Percentiles rank a stretch among this genome's conserved stretches.
These are phyloP conservation scores for Paecilomyces dactylethromorphus DNA, from an alignment of 2,329 filamentous ascomycete genomes.

Conservation along the genomic window DNA sequence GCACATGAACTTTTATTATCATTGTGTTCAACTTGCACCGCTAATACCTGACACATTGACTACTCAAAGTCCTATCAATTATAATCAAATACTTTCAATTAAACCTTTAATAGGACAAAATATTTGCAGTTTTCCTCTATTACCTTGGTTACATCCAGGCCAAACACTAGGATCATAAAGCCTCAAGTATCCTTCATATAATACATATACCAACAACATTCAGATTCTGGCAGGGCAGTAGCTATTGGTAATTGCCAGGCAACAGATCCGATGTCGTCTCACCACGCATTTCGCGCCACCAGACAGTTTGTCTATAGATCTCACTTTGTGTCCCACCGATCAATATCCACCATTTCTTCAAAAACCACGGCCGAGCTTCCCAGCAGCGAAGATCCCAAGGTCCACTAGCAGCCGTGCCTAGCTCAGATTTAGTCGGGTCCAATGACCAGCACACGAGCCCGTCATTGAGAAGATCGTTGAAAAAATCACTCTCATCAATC, in stretches of 20 bases:
- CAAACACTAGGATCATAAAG: not conserved
- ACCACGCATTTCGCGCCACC: slow-evolving; percentile 14
- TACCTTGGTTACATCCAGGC: not conserved
- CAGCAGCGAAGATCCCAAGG: slow-evolving; percentile 42
- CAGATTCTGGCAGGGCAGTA: not conserved
- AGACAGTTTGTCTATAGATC: slow-evolving; percentile 19
- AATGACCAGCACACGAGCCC: slow-evolving; percentile 8
- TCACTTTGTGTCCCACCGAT: slow-evolving; percentile 32
- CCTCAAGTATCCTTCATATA: not conserved
- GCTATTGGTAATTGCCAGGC: not conserved
- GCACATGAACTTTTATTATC: too few relatives aligned
- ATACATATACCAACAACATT: not conserved
- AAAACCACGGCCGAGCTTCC: slow-evolving; percentile 40
- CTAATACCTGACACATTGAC: too few relatives aligned
- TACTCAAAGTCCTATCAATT: too few relatives aligned
- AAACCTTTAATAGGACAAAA: not conserved
- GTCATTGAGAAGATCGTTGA: slow-evolving; percentile 6
- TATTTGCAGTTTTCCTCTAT: not conserved
- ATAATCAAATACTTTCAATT: too few relatives aligned
- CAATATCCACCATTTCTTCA: slow-evolving; percentile 35
- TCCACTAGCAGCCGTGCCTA: slow-evolving; percentile 27
- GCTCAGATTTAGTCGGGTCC: not conserved
- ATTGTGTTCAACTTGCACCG: too few relatives aligned
- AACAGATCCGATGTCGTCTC: slow-evolving; percentile 1
- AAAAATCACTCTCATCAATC: slow-evolving; percentile 2